These are phyloP conservation scores for Syzygium aqueum DNA, from an alignment of 345 rosid genomes.

Conservation along the genomic window DNA sequence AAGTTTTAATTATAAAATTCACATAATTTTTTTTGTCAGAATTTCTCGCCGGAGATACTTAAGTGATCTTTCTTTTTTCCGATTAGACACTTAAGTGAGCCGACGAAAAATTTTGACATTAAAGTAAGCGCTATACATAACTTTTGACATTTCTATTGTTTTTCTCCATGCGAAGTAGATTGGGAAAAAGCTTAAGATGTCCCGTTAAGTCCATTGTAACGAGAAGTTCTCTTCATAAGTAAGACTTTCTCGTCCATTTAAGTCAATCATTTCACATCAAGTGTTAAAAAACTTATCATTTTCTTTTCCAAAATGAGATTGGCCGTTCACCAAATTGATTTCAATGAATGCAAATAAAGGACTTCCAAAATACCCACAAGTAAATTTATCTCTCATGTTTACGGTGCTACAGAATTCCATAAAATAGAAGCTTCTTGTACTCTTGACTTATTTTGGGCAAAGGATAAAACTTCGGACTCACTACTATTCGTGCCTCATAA, in stretches of 20 bases:
- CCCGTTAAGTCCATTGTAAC: rapidly evolving
- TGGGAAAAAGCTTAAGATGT: not conserved
- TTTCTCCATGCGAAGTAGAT: not conserved
- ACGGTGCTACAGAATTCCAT: not conserved
- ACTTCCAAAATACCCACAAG: not conserved
- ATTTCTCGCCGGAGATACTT: too few relatives aligned
- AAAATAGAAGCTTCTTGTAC: not conserved
- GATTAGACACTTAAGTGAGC: too few relatives aligned
- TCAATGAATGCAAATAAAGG: not conserved
- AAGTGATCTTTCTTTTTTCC: too few relatives aligned
- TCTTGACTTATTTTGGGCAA: not conserved
- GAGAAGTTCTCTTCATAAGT: rapidly evolving
- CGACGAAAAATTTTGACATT: too few relatives aligned
- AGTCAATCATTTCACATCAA: not conserved
- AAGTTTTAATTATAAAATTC: too few relatives aligned
- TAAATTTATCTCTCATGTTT: not conserved
- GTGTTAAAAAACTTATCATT: not conserved
- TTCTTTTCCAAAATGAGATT: not conserved
- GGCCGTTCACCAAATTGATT: not conserved
- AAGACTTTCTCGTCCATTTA: rapidly evolving
- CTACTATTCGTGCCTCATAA: not conserved
- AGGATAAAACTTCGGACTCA: not conserved
- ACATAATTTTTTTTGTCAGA: too few relatives aligned
- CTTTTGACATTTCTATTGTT: too few relatives aligned
- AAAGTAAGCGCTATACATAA: too few relatives aligned